A percentile compares a stretch with the other conserved stretches of the same genome.
Evolutionary conservation across 306 rosid genomes (phyloP).

Genomic region (Senna tora): DNA sequence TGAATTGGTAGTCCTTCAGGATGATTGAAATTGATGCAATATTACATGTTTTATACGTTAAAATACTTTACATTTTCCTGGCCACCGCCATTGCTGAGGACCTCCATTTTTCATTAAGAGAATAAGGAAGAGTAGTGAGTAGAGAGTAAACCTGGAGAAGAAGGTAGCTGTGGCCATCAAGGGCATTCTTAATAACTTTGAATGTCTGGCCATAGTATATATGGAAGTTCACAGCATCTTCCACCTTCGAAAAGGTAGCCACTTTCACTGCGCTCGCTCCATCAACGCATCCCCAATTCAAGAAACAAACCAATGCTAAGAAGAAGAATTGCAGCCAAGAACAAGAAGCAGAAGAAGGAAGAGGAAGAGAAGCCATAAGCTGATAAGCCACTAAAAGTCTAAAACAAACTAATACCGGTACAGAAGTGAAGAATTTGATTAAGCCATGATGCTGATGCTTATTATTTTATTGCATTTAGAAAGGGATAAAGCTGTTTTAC

Average conservation of each 20-base stretch:
- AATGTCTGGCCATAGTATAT: conserved; percentile 90
- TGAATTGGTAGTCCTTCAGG: too few relatives aligned
- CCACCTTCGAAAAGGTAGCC: conserved; percentile 74
- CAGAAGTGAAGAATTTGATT: conserved; percentile 21
- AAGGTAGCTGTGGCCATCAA: conserved; percentile 90
- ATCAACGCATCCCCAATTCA: conserved; percentile 39
- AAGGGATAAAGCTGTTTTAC: conserved; percentile 35
- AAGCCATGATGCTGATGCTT: conserved; percentile 11
- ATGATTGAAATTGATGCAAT: background rate
- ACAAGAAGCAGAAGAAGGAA: conserved; percentile 14
- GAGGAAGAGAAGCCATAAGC: conserved; percentile 42
- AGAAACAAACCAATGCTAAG: conserved; percentile 39
- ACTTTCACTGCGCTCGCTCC: conserved; percentile 49
- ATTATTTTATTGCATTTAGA: conserved; percentile 27
- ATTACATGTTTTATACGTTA: background rate
- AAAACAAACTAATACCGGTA: background rate
- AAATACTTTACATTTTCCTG: background rate
- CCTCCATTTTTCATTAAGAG: conserved; percentile 5
- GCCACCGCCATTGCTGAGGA: background rate
- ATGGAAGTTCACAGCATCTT: conserved; percentile 75
- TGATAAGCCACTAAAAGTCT: too few relatives aligned
- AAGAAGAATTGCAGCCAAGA: conserved; percentile 45
- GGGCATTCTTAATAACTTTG: conserved; percentile 85
- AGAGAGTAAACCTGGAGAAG: conserved; percentile 77
- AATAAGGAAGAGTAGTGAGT: background rate